Percentiles rank a stretch among this genome's conserved stretches.
These are phyloP conservation scores for Rhodamnia argentea DNA, from an alignment of 345 rosid species.

Conservation along the genomic window DNA sequence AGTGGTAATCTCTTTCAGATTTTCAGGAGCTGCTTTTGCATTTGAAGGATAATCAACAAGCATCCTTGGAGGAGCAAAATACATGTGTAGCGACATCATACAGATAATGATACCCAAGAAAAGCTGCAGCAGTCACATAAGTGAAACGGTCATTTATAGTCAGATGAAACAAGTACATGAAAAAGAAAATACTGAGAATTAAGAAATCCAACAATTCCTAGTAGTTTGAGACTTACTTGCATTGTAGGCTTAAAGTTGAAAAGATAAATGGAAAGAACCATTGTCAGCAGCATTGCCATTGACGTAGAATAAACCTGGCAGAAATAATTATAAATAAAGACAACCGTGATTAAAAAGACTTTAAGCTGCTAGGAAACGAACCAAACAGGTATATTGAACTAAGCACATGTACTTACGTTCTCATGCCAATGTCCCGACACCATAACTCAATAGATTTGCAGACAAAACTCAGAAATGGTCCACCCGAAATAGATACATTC, in stretches of 20 bases:
- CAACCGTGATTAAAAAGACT: not conserved
- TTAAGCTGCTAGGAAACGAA: not conserved
- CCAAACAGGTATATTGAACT: not conserved
- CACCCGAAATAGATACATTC: not conserved
- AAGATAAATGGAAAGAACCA: conserved; percentile 63
- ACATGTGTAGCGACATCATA: conserved; percentile 96
- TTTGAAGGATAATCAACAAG: conserved; percentile 54
- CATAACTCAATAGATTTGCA: not conserved
- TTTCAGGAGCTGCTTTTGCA: conserved; percentile 39
- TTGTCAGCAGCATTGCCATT: conserved; percentile 83
- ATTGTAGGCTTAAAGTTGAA: conserved; percentile 63
- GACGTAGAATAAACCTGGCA: conserved; percentile 78
- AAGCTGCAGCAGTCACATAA: conserved; percentile 46
- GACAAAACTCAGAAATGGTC: not conserved
- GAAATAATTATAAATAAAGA: not conserved
- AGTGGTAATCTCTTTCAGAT: conserved; percentile 38
- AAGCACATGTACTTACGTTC: not conserved
- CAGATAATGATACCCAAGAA: conserved; percentile 87
- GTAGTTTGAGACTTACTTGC: conserved; percentile 33
- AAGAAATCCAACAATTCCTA: not conserved
- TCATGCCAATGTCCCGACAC: not conserved
- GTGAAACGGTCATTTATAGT: not conserved
- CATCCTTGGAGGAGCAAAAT: conserved; percentile 68
- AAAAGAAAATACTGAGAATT: not conserved
- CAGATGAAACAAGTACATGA: not conserved